phyloP scores from a whole-genome alignment of 2,329 filamentous ascomycete species.

The Hypoxylon sp. region DNA sequence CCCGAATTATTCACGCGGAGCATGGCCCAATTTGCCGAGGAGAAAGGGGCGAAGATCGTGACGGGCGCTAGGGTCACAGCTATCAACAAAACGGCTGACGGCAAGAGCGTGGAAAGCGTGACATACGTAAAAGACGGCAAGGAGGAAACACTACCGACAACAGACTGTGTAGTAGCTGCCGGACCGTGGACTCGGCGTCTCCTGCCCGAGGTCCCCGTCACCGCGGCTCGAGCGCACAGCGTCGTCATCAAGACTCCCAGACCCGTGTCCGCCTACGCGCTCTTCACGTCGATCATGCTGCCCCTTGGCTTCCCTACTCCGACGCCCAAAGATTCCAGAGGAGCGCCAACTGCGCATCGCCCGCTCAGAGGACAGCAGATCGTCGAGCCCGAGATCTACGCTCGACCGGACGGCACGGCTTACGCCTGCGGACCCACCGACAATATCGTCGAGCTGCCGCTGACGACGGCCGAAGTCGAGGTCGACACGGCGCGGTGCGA shows the following conservation, averaged over 20 bases:
- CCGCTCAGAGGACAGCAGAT: slow-evolving; percentile 53
- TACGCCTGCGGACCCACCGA: slow-evolving; percentile 81
- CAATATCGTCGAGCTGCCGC: slow-evolving; percentile 70
- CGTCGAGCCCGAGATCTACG: slow-evolving; percentile 81
- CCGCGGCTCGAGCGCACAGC: slow-evolving; percentile 59
- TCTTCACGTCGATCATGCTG: slow-evolving; percentile 79
- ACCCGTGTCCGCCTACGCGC: slow-evolving; percentile 67
- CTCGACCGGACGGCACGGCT: slow-evolving; percentile 78
- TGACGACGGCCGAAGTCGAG: slow-evolving; percentile 71
- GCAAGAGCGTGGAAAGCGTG: slow-evolving; percentile 47
- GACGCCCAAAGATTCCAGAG: slow-evolving; percentile 42
- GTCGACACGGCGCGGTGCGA: slow-evolving; percentile 75
- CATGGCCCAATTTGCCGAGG: slow-evolving; percentile 76
- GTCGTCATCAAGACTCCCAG: slow-evolving; percentile 57
- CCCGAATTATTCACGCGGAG: slow-evolving; percentile 80
- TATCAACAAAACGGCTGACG: slow-evolving; percentile 45
- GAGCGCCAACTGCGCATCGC: slow-evolving; percentile 15
- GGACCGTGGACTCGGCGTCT: slow-evolving; percentile 62
- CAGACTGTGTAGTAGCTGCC: slow-evolving; percentile 54
- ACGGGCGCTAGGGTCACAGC: slow-evolving; percentile 50
- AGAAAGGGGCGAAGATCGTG: slow-evolving; percentile 68
- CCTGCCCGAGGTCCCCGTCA: slow-evolving; percentile 58
- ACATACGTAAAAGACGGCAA: slow-evolving; percentile 48
- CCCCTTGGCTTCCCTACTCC: slow-evolving; percentile 63
- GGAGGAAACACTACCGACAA: slow-evolving; percentile 46